phyloP scores from a whole-genome alignment of 75 land plant genomes.

The Isoetes taiwanensis region DNA sequence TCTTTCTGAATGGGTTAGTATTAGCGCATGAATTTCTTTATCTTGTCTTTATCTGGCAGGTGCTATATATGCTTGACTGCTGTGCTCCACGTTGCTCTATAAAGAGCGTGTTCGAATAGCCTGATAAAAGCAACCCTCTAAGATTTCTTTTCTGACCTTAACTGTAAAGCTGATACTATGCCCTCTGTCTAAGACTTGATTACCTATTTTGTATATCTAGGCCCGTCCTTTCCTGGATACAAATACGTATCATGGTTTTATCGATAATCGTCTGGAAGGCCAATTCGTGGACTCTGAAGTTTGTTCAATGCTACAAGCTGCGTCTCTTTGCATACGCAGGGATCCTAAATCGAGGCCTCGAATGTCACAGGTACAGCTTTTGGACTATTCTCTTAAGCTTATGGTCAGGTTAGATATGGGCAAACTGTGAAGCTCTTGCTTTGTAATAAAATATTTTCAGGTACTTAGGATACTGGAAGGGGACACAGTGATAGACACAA shows the following conservation, averaged over 20 bases:
- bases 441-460: constrained; percentile 7
- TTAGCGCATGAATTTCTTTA: background rate
- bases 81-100: too few species aligned
- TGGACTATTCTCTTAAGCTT: background rate
- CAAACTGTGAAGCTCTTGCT: background rate
- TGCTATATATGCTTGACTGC: too few species aligned
- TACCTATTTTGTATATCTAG: too few species aligned
- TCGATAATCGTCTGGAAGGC: constrained; percentile 28
- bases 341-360: constrained; percentile 51
- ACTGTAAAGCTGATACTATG: too few species aligned
- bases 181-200: too few species aligned
- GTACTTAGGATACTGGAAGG: constrained; percentile 50
- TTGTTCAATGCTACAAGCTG: constrained; percentile 49
- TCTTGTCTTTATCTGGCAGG: too few species aligned
- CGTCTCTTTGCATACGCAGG: constrained; percentile 40
- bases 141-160: too few species aligned
- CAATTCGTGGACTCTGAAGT: constrained; percentile 23
- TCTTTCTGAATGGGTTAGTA: constrained; percentile 30
- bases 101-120: too few species aligned
- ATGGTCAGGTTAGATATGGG: background rate
- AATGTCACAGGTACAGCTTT: constrained; percentile 50
- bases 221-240: constrained; percentile 32
- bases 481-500: constrained; percentile 7
- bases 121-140: too few species aligned
- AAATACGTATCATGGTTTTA: constrained; percentile 8